Evolutionary conservation across 306 rosid species (phyloP), one percentile per base, ranked within the genome.

Genomic region (Castanea mollissima): DNA sequence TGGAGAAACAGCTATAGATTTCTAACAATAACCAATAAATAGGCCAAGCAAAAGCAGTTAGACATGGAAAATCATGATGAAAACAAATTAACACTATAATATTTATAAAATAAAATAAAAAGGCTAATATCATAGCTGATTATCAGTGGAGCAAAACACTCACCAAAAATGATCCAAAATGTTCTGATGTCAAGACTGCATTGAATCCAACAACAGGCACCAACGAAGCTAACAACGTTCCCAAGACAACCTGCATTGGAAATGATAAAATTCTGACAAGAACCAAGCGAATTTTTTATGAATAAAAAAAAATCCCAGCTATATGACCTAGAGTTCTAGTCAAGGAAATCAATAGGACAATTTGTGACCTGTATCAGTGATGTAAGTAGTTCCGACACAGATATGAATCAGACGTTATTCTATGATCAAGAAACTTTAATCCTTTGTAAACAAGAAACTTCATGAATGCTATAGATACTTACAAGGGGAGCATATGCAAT

Each of bases 191-290:
- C 95, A 96, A 88, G 56, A 96, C 97, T 41, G 99, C 99, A 81
- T 96, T 96, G 71, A 96, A 96, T 75, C 99, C 99, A 82, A 96
- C 99, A 35, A 96, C 99, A 8, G 99, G 99, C 56, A 96, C 99
- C 89, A 96, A 81, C 13, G 99, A 69, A 63, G 99, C 99, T 87
- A 96, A 83, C 65, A 93, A 81, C 18, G 99, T 96, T 82, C 99
- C 99, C 81, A 96, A 76, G 63, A 96, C 84, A 81, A 96, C 91
- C 99, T 96, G 92, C 86, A 87, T 70, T 21, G 9, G 27, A 64
- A 85, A 77, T 83, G 31, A 19, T 52, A 74, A 10, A 31, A 80
- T 55, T 84, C 77, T 79, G 84, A 80, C 46, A 55, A 64, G 76
- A 78, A 78, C 77, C 73, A 83, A 75, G 74, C 62, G 34, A 63